These are phyloP conservation scores for Oryza meridionalis DNA, from an alignment of 176 grass and related monocot genomes.

Conservation along the genomic window DNA sequence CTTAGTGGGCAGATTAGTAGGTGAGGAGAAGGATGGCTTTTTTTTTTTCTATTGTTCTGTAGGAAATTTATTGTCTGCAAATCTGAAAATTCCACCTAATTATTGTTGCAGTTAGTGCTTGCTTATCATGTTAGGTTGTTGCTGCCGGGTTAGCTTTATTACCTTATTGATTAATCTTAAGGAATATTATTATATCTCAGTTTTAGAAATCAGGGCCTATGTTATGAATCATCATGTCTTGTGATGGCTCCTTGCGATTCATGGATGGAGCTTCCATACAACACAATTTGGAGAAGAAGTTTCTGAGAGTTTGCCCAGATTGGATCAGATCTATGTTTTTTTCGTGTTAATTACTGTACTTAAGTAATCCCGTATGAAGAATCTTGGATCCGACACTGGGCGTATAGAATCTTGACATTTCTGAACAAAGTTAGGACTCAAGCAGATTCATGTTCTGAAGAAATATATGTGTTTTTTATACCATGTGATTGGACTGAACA, in stretches of 20 bases:
- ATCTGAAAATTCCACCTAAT: neutral
- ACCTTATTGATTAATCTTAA: neutral
- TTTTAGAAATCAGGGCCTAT: neutral
- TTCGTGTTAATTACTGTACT: neutral
- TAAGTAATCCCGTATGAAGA: neutral
- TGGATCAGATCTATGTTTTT: neutral
- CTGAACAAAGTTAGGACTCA: neutral
- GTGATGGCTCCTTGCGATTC: neutral
- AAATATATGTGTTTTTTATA: neutral
- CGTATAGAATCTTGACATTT: constrained; percentile 4
- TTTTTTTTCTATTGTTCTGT: neutral
- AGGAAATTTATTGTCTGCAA: neutral
- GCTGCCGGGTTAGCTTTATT: neutral
- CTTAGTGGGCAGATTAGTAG: neutral
- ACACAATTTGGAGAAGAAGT: neutral
- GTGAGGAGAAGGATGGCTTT: neutral
- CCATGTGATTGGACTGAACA: neutral
- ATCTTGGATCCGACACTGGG: neutral
- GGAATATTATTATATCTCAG: neutral
- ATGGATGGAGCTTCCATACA: neutral
- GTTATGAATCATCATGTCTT: neutral
- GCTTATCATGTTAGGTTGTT: constrained; percentile 2
- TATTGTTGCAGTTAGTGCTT: neutral
- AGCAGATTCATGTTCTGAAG: neutral
- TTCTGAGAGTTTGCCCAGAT: neutral